Percentiles rank a stretch among this genome's conserved stretches.
phyloP scores from a whole-genome alignment of 2,329 filamentous ascomycete species.

The Ambrosiella cleistominuta region DNA sequence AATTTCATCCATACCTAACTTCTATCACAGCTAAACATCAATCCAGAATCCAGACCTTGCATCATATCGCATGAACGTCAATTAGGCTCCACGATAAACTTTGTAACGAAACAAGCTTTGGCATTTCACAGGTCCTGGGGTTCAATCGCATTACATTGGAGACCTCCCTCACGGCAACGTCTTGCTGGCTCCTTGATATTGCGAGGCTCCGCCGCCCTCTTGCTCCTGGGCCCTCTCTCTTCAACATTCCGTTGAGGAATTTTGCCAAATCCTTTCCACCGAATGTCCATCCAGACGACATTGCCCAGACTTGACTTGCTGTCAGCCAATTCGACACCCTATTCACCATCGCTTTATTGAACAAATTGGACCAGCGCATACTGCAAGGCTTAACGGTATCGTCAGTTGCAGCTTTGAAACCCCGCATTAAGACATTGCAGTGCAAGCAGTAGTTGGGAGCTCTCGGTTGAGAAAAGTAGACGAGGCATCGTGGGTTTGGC shows the following conservation, averaged over 20 bases:
- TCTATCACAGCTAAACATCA: neutral
- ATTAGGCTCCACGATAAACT: too few species aligned
- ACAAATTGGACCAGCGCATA: neutral
- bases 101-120: too few species aligned
- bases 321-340: neutral
- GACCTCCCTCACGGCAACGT: neutral
- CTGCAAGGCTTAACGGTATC: neutral
- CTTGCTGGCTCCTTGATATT: neutral
- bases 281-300: neutral
- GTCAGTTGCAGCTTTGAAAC: neutral
- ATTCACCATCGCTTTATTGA: neutral
- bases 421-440: neutral
- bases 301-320: neutral
- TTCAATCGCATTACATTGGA: neutral
- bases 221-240: neutral
- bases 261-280: neutral
- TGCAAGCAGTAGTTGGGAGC: neutral
- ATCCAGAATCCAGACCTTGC: neutral
- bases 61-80: too few species aligned
- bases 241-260: neutral
- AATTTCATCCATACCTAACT: neutral
- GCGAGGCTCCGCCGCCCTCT: neutral
- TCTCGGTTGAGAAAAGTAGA: neutral
- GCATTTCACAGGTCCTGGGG: neutral
- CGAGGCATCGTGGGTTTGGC: neutral